Base-by-base conservation (phyloP, 306 rosid genomes). In the Fragaria vesca region DNA sequence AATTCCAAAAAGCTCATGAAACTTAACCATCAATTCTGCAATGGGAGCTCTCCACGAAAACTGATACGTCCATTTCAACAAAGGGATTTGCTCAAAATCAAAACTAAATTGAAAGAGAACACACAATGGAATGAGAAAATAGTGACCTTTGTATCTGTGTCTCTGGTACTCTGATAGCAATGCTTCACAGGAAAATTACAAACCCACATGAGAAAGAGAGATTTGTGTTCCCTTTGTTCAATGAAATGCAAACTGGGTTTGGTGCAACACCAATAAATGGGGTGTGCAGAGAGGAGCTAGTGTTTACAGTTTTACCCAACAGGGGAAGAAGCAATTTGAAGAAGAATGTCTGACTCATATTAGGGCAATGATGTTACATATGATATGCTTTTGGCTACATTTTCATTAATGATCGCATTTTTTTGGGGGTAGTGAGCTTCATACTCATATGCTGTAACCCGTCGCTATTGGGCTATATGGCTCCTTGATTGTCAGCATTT, bases 31-130 rank as follows among this genome's bases (percentile, higher is more conserved):
- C 24, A 36, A 4, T n/a, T 66, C 71, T 26, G 78, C 78, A 26
- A 45, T 6, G 11, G n/a, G 15, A 43, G 78, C 47, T 15, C 32
- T 77, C 66, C 28, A 63, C 18, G 55, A 74, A 9, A 75, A 52
- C 68, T 55, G 93, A 86, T 47, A 81, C 36, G 92, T 87, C 90
- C 8, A 72, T 86, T 77, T 86, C 93, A 87, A 74, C 42, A 12
- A 2, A 63, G 30, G 38, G 76, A 76, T 62, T 30, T 52, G 76
- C 76, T 71, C 12, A 67, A 81, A 79, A 34, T 20, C 45, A 10
- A 20, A 61, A 50, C 18, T 46, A 83, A 83, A 74, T 78, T 40
- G 89, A 91, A 86, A 83, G 81, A 67, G 84, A 91, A 85, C 80
- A 78, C 83, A 81, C 81, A 77, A 75, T 12, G 75, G 81, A 83